Base-by-base conservation (phyloP, 331 rosid genomes). In the Telfairia occidentalis region DNA sequence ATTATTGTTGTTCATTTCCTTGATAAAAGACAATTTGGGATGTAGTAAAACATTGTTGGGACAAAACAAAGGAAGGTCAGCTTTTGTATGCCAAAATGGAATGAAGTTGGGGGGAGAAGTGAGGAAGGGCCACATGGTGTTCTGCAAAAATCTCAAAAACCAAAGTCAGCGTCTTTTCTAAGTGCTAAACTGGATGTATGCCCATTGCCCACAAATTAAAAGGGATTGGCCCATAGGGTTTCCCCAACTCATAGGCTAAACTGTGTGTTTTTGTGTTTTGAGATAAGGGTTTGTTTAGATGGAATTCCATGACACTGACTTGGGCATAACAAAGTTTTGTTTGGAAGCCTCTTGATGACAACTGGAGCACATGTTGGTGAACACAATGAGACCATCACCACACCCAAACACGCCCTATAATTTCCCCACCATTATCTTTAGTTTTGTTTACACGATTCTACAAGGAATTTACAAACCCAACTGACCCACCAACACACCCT, bases 201-300 rank as follows among this genome's bases (percentile, higher is more conserved):
- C 5, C 40, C 40, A 1, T n/a, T n/a, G n/a, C n/a, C n/a, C n/a
- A n/a, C n/a, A n/a, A n/a, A n/a, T n/a, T 24, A 60, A 28, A 15
- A 12, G 58, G 12, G 11, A 19, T n/a, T n/a, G 58, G 28, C 10
- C 10, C 9, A 18, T 7, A 4, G 26, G 13, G 29, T 52, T 52
- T 10, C 11, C n/a, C 35, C 37, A 58, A 58, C 38, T 55, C 38
- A 58, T 26, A 11, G 34, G 65, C 15, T 59, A 24, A 55, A 16
- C 2, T 58, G 38, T 24, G 18, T 58, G n/a, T 10, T 13, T 30
- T 29, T 5, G 9, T 15, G 37, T 9, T 23, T 55, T n/a, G 48
- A 65, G 72, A 65, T 19, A 65, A 40, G 73, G 53, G 12, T 66
- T 66, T 66, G 73, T 66, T 66, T 66, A 53, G 73, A 38, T 65